A percentile compares a stretch with the other conserved stretches of the same genome.
Conservation (phyloP, 306 rosid species). For the Canavalia ensiformis region DNA sequence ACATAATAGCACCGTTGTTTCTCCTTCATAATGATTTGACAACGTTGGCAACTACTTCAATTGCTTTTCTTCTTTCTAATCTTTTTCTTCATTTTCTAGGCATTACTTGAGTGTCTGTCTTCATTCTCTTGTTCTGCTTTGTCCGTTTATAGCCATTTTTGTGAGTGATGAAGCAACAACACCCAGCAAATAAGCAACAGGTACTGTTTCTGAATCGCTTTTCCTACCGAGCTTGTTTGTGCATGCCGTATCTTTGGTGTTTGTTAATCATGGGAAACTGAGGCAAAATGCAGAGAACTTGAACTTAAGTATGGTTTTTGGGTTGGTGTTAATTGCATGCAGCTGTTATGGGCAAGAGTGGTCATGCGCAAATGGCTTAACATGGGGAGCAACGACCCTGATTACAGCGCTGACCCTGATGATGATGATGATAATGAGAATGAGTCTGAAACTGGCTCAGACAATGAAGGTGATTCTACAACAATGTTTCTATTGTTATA, state of each 20-base stretch:
- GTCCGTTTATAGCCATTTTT: constrained; percentile 11
- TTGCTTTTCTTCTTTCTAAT: not conserved
- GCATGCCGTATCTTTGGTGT: constrained; percentile 13
- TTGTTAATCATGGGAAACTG: constrained; percentile 46
- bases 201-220: constrained; percentile 47
- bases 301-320: constrained; percentile 63
- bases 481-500: not conserved
- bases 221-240: constrained; percentile 9
- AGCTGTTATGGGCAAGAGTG: constrained; percentile 82
- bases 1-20: not conserved
- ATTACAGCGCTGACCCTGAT: constrained; percentile 77
- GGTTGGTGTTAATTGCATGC: constrained; percentile 58
- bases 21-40: not conserved
- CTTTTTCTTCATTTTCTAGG: constrained; percentile 12
- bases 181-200: constrained; percentile 61
- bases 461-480: constrained; percentile 57
- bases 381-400: constrained; percentile 65
- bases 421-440: constrained; percentile 56
- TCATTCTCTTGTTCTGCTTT: constrained; percentile 39
- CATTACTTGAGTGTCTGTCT: not conserved
- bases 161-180: constrained; percentile 60
- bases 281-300: constrained; percentile 60
- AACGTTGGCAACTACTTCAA: not conserved
- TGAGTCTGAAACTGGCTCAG: constrained; percentile 62
- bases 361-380: constrained; percentile 88